Conservation (phyloP, 495 filamentous ascomycete species). For the Aspergillus baeticus region DNA sequence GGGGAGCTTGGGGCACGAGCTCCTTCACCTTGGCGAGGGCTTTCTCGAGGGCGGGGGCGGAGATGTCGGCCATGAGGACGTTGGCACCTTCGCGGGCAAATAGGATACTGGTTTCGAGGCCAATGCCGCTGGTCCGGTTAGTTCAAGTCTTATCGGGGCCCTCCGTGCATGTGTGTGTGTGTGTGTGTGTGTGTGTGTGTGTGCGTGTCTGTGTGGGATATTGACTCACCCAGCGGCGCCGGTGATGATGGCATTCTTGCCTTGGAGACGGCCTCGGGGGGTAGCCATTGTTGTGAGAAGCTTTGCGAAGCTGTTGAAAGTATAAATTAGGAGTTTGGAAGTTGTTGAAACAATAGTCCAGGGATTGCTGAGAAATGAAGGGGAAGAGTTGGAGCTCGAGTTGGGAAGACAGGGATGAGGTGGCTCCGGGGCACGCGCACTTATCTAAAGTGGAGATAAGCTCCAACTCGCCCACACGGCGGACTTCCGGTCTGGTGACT, state of each 20-base stretch:
- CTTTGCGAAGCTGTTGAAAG: neutral
- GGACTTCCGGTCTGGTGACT: neutral
- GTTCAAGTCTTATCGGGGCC: neutral
- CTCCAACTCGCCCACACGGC: neutral
- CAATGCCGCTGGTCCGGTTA: slow-evolving; percentile 69
- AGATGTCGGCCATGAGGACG: slow-evolving; percentile 85
- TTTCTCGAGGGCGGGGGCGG: slow-evolving; percentile 65
- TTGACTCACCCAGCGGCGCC: slow-evolving; percentile 79
- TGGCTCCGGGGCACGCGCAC: slow-evolving; percentile 1
- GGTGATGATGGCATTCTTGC: slow-evolving; percentile 90
- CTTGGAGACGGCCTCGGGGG: slow-evolving; percentile 59
- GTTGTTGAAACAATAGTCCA: neutral
- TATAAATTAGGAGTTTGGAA: neutral
- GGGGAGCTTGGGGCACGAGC: slow-evolving; percentile 56
- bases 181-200: neutral
- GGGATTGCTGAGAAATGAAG: neutral
- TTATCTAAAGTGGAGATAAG: slow-evolving; percentile 8
- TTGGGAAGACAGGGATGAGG: neutral
- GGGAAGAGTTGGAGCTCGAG: neutral
- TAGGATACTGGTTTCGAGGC: slow-evolving; percentile 90
- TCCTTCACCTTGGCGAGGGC: slow-evolving; percentile 68
- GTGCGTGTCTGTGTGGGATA: neutral
- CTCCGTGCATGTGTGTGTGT: too few species aligned
- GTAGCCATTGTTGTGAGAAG: neutral
- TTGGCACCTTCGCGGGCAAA: slow-evolving; percentile 88